Percentiles rank a stretch among this genome's conserved stretches.
Conservation (phyloP, 2,329 filamentous ascomycete genomes). For the Xenoacremonium recifei region DNA sequence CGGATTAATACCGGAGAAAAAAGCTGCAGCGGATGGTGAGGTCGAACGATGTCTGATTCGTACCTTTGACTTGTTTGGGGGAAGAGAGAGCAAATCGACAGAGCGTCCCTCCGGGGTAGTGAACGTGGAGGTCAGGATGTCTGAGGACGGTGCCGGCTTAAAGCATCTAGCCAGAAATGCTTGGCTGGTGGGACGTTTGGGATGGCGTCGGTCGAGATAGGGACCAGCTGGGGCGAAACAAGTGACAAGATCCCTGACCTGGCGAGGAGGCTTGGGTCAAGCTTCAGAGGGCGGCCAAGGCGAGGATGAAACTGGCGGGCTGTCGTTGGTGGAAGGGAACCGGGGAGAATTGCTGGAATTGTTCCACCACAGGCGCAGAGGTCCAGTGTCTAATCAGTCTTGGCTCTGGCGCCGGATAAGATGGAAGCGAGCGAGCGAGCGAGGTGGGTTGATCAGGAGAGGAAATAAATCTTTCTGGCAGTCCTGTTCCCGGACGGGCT, state of each 20-base stretch:
- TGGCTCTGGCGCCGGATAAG: background rate
- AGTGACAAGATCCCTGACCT: conserved; percentile 25
- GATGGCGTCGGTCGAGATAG: conserved; percentile 24
- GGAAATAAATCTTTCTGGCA: too few species aligned
- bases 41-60: background rate
- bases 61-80: background rate
- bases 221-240: conserved; percentile 23
- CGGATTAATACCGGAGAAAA: background rate
- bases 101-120: background rate
- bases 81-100: background rate
- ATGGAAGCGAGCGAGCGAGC: too few species aligned
- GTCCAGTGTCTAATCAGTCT: too few species aligned
- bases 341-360: conserved; percentile 21
- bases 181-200: conserved; percentile 27
- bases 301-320: conserved; percentile 9
- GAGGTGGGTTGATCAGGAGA: too few species aligned
- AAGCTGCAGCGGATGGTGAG: background rate
- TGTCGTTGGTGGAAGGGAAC: conserved; percentile 29
- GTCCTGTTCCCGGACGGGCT: too few species aligned
- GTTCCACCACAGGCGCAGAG: conserved; percentile 27
- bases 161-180: conserved; percentile 23
- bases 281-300: conserved; percentile 10
- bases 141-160: background rate
- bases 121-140: background rate
- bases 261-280: conserved; percentile 13